These are phyloP conservation scores for Epithele typhae DNA, from an alignment of 768 basidiomycete genomes.

Conservation along the genomic window DNA sequence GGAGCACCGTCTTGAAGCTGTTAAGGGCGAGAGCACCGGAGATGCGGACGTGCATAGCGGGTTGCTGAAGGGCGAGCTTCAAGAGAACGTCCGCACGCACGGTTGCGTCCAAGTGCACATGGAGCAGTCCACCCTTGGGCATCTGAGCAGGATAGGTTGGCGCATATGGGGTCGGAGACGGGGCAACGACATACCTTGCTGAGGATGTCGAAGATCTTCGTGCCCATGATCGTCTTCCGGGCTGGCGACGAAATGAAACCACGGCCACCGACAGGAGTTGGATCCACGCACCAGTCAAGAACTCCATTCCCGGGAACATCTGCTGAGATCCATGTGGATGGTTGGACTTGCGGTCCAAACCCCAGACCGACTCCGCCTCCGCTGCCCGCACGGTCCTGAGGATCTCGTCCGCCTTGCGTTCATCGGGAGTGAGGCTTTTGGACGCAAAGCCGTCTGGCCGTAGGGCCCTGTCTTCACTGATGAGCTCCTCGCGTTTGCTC, in stretches of 20 bases:
- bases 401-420: slow-evolving; percentile 54
- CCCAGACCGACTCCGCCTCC: slow-evolving; percentile 62
- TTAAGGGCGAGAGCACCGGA: slow-evolving; percentile 33
- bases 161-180: no score
- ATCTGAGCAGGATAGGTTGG: no score
- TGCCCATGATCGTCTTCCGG: slow-evolving; percentile 44
- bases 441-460: slow-evolving; percentile 19
- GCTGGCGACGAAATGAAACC: no score
- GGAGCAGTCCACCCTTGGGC: slow-evolving; percentile 77
- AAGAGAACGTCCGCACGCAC: slow-evolving; percentile 53
- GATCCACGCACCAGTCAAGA: slow-evolving; percentile 53
- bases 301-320: slow-evolving; percentile 76
- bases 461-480: slow-evolving; percentile 23
- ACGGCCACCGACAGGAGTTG: no score
- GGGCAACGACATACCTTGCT: slow-evolving; percentile 43
- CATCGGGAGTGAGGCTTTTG: slow-evolving; percentile 17
- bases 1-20: slow-evolving; percentile 41
- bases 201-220: slow-evolving; percentile 57
- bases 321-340: slow-evolving; percentile 42
- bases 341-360: slow-evolving; percentile 31
- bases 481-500: slow-evolving; percentile 19
- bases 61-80: slow-evolving; percentile 49
- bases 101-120: slow-evolving; percentile 72
- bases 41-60: slow-evolving; percentile 56
- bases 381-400: slow-evolving; percentile 48